These are phyloP conservation scores for Candida jianshihensis DNA, from an alignment of 805 yeast species.

Conservation along the genomic window DNA sequence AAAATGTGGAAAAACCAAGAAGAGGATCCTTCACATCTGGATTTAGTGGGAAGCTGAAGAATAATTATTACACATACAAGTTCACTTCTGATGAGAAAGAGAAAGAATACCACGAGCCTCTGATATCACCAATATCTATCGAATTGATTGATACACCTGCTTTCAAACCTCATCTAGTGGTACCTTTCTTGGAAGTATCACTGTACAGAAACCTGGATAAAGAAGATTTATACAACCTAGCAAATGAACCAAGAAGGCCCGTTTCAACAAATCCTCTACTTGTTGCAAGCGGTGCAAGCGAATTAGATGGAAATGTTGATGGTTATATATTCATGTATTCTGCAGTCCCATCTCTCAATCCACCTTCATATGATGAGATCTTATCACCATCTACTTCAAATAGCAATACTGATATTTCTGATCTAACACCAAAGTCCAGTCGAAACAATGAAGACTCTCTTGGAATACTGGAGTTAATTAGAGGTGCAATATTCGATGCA, in stretches of 20 bases:
- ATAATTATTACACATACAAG: slow-evolving; percentile 14
- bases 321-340: slow-evolving; percentile 67
- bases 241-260: slow-evolving; percentile 53
- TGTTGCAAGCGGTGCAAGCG: slow-evolving; percentile 76
- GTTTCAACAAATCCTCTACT: slow-evolving; percentile 61
- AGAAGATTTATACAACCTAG: slow-evolving; percentile 53
- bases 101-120: slow-evolving; percentile 36
- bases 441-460: slow-evolving; percentile 13
- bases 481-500: slow-evolving; percentile 58
- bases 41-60: slow-evolving; percentile 7
- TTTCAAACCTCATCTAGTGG: slow-evolving; percentile 55
- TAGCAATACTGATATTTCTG: not conserved
- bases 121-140: slow-evolving; percentile 50
- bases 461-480: slow-evolving; percentile 33
- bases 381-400: slow-evolving; percentile 11
- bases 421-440: slow-evolving; percentile 3
- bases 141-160: slow-evolving; percentile 76
- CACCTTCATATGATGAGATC: slow-evolving; percentile 46
- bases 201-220: slow-evolving; percentile 54
- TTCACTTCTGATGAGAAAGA: slow-evolving; percentile 6
- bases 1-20: slow-evolving; percentile 3
- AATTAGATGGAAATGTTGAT: slow-evolving; percentile 66
- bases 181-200: slow-evolving; percentile 73
- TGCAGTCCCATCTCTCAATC: slow-evolving; percentile 55
- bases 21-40: slow-evolving; percentile 2